Percentiles rank a stretch among this genome's conserved stretches.
Conservation (phyloP, 768 basidiomycete species). For the Galerina sulciceps region DNA sequence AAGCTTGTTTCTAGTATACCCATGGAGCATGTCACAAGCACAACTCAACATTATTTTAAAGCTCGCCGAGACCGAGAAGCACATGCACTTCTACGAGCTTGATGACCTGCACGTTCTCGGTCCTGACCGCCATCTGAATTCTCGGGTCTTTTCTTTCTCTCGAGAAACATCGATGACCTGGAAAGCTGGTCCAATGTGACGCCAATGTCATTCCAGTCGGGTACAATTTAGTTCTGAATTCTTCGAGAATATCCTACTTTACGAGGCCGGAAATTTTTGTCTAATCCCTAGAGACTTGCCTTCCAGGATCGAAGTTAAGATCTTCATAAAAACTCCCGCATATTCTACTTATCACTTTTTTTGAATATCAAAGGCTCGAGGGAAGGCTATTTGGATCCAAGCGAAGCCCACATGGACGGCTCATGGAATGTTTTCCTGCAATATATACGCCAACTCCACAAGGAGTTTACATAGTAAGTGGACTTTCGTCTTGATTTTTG, state of each 20-base stretch:
- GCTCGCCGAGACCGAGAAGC: not conserved
- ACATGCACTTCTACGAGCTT: not conserved
- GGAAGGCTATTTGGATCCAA: not conserved
- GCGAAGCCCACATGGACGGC: too few relatives aligned
- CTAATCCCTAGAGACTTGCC: not conserved
- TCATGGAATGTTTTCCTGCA: too few relatives aligned
- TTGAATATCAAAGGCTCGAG: not conserved
- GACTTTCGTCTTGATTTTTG: too few relatives aligned
- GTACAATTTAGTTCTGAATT: too few relatives aligned
- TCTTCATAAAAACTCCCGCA: not conserved
- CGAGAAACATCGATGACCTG: not conserved
- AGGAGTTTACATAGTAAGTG: too few relatives aligned
- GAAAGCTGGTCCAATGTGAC: too few relatives aligned
- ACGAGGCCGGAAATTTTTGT: not conserved
- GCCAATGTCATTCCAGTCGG: too few relatives aligned
- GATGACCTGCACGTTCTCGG: not conserved
- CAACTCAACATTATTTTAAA: not conserved
- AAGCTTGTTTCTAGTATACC: not conserved
- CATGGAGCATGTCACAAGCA: not conserved
- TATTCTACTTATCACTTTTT: constrained; percentile 1
- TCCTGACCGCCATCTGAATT: not conserved
- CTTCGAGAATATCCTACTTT: not conserved
- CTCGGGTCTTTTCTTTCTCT: not conserved
- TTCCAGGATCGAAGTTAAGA: not conserved
- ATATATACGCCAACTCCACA: too few relatives aligned